Evolutionary conservation across 176 grass and related monocot species (phyloP), one percentile per base, ranked within the genome.

Genomic region (Juncus effusus): DNA sequence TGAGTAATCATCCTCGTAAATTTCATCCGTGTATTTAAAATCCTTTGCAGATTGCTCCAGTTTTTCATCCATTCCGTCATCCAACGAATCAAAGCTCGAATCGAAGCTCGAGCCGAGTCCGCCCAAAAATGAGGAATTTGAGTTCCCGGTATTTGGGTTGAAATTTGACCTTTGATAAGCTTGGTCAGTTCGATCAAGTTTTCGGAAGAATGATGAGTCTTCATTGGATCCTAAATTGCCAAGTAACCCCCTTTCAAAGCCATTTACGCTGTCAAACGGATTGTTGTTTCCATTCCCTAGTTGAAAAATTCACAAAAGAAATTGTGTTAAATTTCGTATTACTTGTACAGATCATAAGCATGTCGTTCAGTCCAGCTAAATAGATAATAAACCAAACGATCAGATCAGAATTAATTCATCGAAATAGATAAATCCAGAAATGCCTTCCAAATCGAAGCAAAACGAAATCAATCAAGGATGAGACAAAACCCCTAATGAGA

Each of bases 31-130:
- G 2, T 76, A 40, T 14, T 90, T 76, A 16, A 75, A 62, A 71
- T 77, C 84, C 10, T 61, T 78, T n/a, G 81, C 79, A 3, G 13
- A 54, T 6, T 82, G 3, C 10, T 75, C 60, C 45, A 97, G 67
- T 62, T 67, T 68, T 8, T 80, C 64, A 40, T 75, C 78, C 83
- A 92, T 78, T n/a, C 88, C 83, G 84, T 97, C 85, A 7, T 72
- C 13, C 13, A 76, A 69, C 49, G 94, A 82, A 84, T 91, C 74
- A 28, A 28, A 28, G 19, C 19, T 28, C 49, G 94, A 82, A 84
- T 47, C 44, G 42, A 68, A 84, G 42, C 62, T 50, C 13, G 5
- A 49, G 28, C 53, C 51, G 13, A 50, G 16, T 40, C 42, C 10
- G 49, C 65, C 52, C 54, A 44, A 16, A 61, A 74, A 70, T 38